Conservation (phyloP, 2,329 filamentous ascomycete genomes). For the Penicillium sp. region DNA sequence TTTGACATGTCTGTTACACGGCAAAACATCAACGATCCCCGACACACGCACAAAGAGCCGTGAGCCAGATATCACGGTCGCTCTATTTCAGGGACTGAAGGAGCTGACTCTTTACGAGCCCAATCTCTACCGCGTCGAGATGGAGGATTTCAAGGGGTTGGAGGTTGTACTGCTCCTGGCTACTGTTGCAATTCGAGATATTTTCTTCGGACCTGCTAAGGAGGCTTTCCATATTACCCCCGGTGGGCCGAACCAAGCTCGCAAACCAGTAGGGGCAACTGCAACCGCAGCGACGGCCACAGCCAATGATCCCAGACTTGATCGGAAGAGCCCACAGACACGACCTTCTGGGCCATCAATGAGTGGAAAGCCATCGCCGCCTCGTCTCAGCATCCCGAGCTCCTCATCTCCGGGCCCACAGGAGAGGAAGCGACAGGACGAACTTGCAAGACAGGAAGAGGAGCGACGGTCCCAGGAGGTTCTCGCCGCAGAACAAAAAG, state of each 20-base stretch:
- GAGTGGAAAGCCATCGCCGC: slow-evolving; percentile 4
- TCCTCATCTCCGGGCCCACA: slow-evolving; percentile 14
- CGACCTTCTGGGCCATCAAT: slow-evolving; percentile 13
- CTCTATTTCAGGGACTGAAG: slow-evolving; percentile 72
- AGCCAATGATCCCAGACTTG: neutral
- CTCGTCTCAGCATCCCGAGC: slow-evolving; percentile 10
- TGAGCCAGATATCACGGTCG: slow-evolving; percentile 94
- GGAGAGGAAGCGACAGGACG: slow-evolving; percentile 32
- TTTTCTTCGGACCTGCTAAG: slow-evolving; percentile 61
- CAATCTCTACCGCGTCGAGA: slow-evolving; percentile 82
- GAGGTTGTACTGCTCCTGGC: slow-evolving; percentile 72
- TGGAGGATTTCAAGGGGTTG: slow-evolving; percentile 90
- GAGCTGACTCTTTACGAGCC: slow-evolving; percentile 91
- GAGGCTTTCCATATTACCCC: slow-evolving; percentile 72
- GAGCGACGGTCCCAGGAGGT: slow-evolving; percentile 52
- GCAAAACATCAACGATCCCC: slow-evolving; percentile 62
- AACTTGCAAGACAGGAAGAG: slow-evolving; percentile 48
- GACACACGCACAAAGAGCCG: slow-evolving; percentile 72
- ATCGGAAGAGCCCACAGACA: neutral
- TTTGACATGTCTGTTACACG: slow-evolving; percentile 82
- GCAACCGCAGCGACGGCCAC: neutral
- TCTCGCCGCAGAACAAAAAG: slow-evolving; percentile 46
- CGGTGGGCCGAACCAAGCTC: slow-evolving; percentile 1
- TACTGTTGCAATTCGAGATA: slow-evolving; percentile 59
- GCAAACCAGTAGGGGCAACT: neutral